A percentile compares a stretch with the other conserved stretches of the same genome.
Conservation (phyloP, 1,284 basidiomycete species). For the Erythrobasidium hasegawianum region DNA sequence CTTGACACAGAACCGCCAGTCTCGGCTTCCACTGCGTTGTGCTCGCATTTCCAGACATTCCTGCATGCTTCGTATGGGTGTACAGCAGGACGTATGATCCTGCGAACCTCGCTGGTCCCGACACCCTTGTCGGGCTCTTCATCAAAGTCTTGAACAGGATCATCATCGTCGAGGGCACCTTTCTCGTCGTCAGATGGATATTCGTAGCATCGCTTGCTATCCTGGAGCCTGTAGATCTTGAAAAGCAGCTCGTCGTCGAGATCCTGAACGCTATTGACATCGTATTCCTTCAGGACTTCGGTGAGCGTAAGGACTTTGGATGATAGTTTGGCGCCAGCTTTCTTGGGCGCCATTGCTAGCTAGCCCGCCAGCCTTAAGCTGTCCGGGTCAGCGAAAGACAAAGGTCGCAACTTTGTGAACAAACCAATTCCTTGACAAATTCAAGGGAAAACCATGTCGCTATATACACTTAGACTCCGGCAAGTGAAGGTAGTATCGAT, state of each 20-base stretch:
- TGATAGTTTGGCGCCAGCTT: background rate
- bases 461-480: slow-evolving; percentile 22
- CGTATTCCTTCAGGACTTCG: slow-evolving; percentile 8
- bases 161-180: background rate
- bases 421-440: background rate
- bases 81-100: background rate
- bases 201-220: background rate
- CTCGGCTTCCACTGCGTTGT: background rate
- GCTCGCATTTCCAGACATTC: slow-evolving; percentile 12
- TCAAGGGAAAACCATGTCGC: background rate
- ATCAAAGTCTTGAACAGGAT: background rate
- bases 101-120: background rate
- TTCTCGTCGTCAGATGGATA: background rate
- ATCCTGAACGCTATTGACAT: background rate
- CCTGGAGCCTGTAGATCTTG: slow-evolving; percentile 28
- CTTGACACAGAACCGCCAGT: background rate
- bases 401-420: background rate
- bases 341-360: slow-evolving; percentile 24
- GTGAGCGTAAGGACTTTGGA: background rate
- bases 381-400: background rate
- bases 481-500: background rate
- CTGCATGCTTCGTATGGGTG: slow-evolving; percentile 18
- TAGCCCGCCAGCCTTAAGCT: background rate
- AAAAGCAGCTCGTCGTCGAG: slow-evolving; percentile 6
- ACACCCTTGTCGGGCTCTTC: background rate